Percentiles rank a stretch among this genome's conserved stretches.
Evolutionary conservation across 345 rosid genomes (phyloP).

Genomic region (Trapa incisa): DNA sequence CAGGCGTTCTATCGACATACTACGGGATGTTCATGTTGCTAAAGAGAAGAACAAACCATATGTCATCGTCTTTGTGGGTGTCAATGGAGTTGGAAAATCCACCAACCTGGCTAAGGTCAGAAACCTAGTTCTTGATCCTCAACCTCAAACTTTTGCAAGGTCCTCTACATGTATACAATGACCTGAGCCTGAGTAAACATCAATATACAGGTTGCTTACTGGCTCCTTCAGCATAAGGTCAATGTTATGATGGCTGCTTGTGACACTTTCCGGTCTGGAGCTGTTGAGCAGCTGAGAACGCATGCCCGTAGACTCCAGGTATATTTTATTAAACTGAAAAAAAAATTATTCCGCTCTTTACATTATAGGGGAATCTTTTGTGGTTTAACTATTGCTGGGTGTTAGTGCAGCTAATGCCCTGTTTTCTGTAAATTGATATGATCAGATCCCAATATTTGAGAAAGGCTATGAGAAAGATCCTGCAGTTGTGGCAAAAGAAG

Average conservation of each 20-base stretch:
- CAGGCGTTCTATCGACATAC: constrained; percentile 84
- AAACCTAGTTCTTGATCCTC: neutral
- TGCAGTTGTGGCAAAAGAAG: constrained; percentile 94
- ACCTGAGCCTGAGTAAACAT: neutral
- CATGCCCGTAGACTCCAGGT: constrained; percentile 99
- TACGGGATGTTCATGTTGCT: constrained; percentile 88
- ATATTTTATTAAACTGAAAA: neutral
- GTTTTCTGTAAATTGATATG: neutral
- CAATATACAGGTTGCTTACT: constrained; percentile 67
- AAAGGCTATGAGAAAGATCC: constrained; percentile 99
- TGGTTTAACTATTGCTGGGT: neutral
- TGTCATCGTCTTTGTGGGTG: constrained; percentile 94
- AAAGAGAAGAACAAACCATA: constrained; percentile 90
- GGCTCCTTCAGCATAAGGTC: constrained; percentile 90
- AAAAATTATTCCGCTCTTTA: neutral
- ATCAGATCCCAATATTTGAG: constrained; percentile 86
- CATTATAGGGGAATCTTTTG: too few species aligned
- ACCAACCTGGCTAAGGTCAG: constrained; percentile 86
- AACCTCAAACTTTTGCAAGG: neutral
- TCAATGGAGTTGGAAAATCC: constrained; percentile 97
- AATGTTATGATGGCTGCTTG: constrained; percentile 99
- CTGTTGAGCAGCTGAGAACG: constrained; percentile 92
- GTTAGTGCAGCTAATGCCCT: neutral
- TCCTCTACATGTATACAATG: neutral
- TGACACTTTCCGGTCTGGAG: constrained; percentile 97